Conservation (phyloP, 352 stramenopile genomes). For the Pythium monospermum region DNA sequence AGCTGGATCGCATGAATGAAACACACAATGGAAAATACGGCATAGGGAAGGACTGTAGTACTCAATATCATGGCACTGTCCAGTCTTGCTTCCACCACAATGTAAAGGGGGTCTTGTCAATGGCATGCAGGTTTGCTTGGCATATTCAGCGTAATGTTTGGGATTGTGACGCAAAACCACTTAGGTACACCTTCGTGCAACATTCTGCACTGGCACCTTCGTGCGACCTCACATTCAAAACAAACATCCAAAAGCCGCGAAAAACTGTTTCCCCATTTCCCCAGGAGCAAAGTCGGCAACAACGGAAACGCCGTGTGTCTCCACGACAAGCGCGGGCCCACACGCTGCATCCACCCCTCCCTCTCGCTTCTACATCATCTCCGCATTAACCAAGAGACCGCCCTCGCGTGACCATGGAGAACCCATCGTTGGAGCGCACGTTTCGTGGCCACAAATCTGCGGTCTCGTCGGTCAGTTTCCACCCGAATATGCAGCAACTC, state of each 20-base stretch:
- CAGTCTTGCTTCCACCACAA: too few species aligned
- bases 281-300: background rate
- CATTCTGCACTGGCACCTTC: slow-evolving; percentile 14
- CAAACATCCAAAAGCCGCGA: background rate
- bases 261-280: too few species aligned
- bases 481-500: slow-evolving; percentile 83
- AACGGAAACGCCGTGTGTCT: background rate
- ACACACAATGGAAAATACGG: too few species aligned
- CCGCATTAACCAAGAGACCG: too few species aligned
- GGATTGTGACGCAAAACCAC: too few species aligned
- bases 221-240: slow-evolving; percentile 10
- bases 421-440: slow-evolving; percentile 83
- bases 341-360: background rate
- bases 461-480: slow-evolving; percentile 78
- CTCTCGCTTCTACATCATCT: background rate
- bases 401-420: slow-evolving; percentile 26
- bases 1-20: too few species aligned
- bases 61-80: too few species aligned
- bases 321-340: too few species aligned
- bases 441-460: slow-evolving; percentile 82
- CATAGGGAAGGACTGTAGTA: too few species aligned
- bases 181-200: background rate
- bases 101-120: too few species aligned
- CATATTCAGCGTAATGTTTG: too few species aligned
- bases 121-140: too few species aligned